Base-by-base conservation (phyloP, 1,284 basidiomycete species). In the Fomitopsis palustris region DNA sequence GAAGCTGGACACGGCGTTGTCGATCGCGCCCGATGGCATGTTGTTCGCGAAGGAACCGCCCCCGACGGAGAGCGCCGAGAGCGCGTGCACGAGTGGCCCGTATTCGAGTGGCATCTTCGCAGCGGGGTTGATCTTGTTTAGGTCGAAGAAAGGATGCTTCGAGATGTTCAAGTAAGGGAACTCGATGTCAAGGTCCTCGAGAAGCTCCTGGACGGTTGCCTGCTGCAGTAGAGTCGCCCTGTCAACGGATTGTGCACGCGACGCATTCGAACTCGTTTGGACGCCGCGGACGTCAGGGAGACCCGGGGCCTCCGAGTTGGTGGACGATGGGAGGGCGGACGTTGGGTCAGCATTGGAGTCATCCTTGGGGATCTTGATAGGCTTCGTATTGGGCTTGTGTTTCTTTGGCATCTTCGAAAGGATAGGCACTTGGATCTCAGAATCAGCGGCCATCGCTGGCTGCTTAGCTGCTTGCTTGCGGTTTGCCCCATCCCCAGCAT, bases 1-100 rank as follows among this genome's bases (percentile, higher is more conserved):
- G 75, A 93, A 93, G 16, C 90, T 92, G 3, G 89, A 88, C 21
- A 93, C 89, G 1, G 91, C 90, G 49, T 90, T 89, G 70, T 93
- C 91, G 67, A 92, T 91, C 19, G 90, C 90, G 8, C 88, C 88
- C 2, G 87, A 84, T 19, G 90, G 88, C 76, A 90, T 86, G 67
- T 84, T 87, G 66, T 88, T 90, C 33, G 89, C 85, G 66, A 91
- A 91, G 6, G 88, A 90, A n/a, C 87, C 88, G 17, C 90, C 88
- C 1, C 90, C 90, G n/a, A 90, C 87, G 1, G 90, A 92, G 39
- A 93, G 75, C 23, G 91, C 88, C 12, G 91, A 92, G n/a, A 93
- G 72, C 1, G 91, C 90, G 67, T 92, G 90, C 3, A 92, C 89
- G 53, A 93, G 76, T 38, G 90, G 90, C 2, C 85, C 88, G 64